These are phyloP conservation scores for Pouteria campechiana DNA, from an alignment of 179 eudicot genomes.

Conservation along the genomic window DNA sequence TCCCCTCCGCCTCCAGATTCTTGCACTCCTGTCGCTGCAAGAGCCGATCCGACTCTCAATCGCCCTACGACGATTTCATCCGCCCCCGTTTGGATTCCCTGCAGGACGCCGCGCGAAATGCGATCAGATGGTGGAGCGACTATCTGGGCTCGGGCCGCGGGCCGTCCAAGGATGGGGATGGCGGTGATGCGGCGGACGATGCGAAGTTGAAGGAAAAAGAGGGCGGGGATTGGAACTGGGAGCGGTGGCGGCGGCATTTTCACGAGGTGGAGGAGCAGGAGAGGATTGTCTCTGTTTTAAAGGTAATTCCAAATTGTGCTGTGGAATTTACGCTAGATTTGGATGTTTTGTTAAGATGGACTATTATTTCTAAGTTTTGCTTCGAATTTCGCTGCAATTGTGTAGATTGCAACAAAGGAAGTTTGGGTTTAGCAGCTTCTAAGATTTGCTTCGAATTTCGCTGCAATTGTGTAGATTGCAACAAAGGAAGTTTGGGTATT, in stretches of 20 bases:
- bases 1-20: constrained; percentile 3
- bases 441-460: too few relatives aligned
- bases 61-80: constrained; percentile 5
- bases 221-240: constrained; percentile 76
- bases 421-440: too few relatives aligned
- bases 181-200: constrained; percentile 2
- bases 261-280: constrained; percentile 77
- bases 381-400: too few relatives aligned
- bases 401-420: too few relatives aligned
- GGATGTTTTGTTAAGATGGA: not conserved
- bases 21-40: constrained; percentile 32
- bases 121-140: constrained; percentile 33
- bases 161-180: constrained; percentile 3
- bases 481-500: too few relatives aligned
- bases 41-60: constrained; percentile 10
- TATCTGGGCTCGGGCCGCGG: constrained; percentile 22
- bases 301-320: constrained; percentile 22
- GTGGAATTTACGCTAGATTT: not conserved
- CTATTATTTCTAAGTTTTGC: not conserved
- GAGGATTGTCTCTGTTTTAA: constrained; percentile 42
- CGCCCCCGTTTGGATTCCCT: constrained; percentile 27
- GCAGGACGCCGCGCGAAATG: constrained; percentile 25
- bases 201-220: constrained; percentile 16
- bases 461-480: too few relatives aligned
- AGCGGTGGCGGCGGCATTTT: constrained; percentile 69